Evolutionary conservation across 2,329 filamentous ascomycete genomes (phyloP), one percentile per base, ranked within the genome.

Genomic region (Penicillium sp.): DNA sequence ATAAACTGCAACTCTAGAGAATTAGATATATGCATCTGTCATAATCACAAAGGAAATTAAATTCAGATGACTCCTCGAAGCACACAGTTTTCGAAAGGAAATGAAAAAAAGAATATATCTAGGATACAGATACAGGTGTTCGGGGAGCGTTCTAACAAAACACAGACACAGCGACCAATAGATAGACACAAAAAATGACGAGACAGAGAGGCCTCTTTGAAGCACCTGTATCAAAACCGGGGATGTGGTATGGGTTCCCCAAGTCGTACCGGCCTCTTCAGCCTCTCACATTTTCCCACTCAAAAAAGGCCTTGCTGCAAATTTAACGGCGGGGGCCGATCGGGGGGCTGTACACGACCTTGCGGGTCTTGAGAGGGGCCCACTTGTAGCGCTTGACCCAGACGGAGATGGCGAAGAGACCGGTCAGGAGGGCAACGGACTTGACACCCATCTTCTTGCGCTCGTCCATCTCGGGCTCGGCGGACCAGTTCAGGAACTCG

Each of bases 351-450:
- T 96, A 96, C 69, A 87, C 83, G 70, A 97, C 82, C 88, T 97
- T 96, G 75, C 94, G 89, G 71, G 92, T 89, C 89, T 99, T 99
- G 78, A 99, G 82, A 72, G 90, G 88, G 60, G 92, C 85, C 94
- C 94, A 99, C 87, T 97, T 99, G 88, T 99, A 99, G 82, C 93
- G 88, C 90, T 99, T 99, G 67, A 97, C 89, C 92, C 93, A 99
- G 71, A 99, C 86, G 77, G 90, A 95, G 72, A 97, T 73, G 57
- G 91, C 91, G 75, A 91, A 89, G 63, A 99, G 83, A 62, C 88
- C 86, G 61, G 89, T 84, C 55, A 87, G 86, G 67, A 96, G 86
- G 67, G 89, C 87, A 69, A 99, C 78, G 54, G 96, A 90, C 88
- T 99, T 97, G 86, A 96, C 87, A 72, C 94, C 94, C 94, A 97